phyloP scores from a whole-genome alignment of 768 basidiomycete species.

The Boletus speciosus region DNA sequence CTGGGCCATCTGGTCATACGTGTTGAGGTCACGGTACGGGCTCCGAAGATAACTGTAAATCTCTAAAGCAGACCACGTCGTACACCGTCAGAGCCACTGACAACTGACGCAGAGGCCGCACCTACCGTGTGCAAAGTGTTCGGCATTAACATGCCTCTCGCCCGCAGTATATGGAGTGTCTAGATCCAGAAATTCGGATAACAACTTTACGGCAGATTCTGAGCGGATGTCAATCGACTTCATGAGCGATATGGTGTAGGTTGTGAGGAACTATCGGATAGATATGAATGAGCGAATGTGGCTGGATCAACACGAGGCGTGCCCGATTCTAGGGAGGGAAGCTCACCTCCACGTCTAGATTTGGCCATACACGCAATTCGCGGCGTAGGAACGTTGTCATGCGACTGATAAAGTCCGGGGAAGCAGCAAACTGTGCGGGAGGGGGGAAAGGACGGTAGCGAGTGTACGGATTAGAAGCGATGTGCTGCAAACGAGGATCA shows the following conservation, averaged over 20 bases:
- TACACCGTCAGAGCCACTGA: not conserved
- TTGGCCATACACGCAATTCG: slow-evolving; percentile 84
- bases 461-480: slow-evolving; percentile 83
- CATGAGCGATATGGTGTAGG: slow-evolving; percentile 86
- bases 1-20: slow-evolving; percentile 82
- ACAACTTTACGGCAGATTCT: slow-evolving; percentile 76
- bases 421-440: slow-evolving; percentile 76
- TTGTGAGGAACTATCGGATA: slow-evolving; percentile 73
- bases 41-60: slow-evolving; percentile 87
- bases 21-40: slow-evolving; percentile 78
- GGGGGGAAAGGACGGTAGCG: slow-evolving; percentile 89
- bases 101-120: not conserved
- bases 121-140: slow-evolving; percentile 92
- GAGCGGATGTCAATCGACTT: slow-evolving; percentile 91
- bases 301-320: slow-evolving; percentile 3
- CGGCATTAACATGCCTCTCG: slow-evolving; percentile 64
- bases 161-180: slow-evolving; percentile 57
- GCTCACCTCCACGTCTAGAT: slow-evolving; percentile 84
- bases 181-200: slow-evolving; percentile 88
- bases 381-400: slow-evolving; percentile 80
- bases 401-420: slow-evolving; percentile 68
- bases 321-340: not conserved
- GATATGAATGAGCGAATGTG: slow-evolving; percentile 17
- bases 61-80: slow-evolving; percentile 44
- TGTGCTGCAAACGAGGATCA: slow-evolving; percentile 55